Evolutionary conservation across 2,329 filamentous ascomycete species (phyloP).

Genomic region (Trichoderma lentiforme): DNA sequence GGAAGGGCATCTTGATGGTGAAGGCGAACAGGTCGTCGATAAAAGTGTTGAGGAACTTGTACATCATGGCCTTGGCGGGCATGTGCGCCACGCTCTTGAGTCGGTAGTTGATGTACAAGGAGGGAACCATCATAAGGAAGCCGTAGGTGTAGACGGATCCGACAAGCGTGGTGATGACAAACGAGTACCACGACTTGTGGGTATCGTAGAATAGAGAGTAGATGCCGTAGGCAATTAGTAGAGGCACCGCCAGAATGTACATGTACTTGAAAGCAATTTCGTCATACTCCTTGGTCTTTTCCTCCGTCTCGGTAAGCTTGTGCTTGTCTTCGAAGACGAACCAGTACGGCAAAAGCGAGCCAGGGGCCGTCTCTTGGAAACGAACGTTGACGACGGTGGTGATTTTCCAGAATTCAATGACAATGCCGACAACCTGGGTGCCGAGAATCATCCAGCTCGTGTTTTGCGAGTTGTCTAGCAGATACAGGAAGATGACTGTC

Average conservation of each 20-base stretch:
- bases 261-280: slow-evolving; percentile 97
- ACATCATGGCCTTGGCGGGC: slow-evolving; percentile 93
- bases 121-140: slow-evolving; percentile 98
- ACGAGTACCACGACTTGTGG: slow-evolving; percentile 98
- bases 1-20: slow-evolving; percentile 97
- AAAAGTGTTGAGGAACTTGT: slow-evolving; percentile 98
- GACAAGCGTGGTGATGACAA: slow-evolving; percentile 90
- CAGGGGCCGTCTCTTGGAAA: slow-evolving; percentile 64
- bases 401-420: slow-evolving; percentile 82
- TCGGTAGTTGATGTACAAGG: slow-evolving; percentile 97
- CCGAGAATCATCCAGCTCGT: slow-evolving; percentile 99
- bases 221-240: slow-evolving; percentile 81
- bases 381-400: slow-evolving; percentile 92
- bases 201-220: slow-evolving; percentile 91
- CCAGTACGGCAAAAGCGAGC: slow-evolving; percentile 72
- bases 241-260: slow-evolving; percentile 85
- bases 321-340: slow-evolving; percentile 95
- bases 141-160: slow-evolving; percentile 97
- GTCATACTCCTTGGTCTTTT: slow-evolving; percentile 98
- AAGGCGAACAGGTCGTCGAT: slow-evolving; percentile 99
- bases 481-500: slow-evolving; percentile 88
- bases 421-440: slow-evolving; percentile 77
- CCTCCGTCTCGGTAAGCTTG: slow-evolving; percentile 88
- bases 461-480: slow-evolving; percentile 95
- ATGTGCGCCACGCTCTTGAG: slow-evolving; percentile 95